Percentiles rank a stretch among this genome's conserved stretches.
Evolutionary conservation across 177 flowering plant genomes (phyloP).

Genomic region (Vitis hybrid): DNA sequence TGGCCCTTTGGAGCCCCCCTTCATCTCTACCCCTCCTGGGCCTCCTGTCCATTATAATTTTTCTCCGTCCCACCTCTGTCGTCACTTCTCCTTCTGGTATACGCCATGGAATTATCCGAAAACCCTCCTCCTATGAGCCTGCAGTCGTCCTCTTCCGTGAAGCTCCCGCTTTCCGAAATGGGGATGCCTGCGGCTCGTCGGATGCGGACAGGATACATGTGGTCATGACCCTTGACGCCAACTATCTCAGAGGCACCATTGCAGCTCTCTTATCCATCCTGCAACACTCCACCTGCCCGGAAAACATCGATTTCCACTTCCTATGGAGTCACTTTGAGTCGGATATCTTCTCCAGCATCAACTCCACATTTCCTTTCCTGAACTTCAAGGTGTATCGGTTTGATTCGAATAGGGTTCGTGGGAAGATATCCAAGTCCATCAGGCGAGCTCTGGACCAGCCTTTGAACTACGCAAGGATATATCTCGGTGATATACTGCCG

Average conservation of each 20-base stretch:
- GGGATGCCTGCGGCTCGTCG: conserved; percentile 19
- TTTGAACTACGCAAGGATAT: conserved; percentile 50
- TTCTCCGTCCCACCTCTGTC: conserved; percentile 7
- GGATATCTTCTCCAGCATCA: conserved; percentile 30
- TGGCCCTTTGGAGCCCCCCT: conserved; percentile 25
- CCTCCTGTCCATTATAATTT: conserved; percentile 32
- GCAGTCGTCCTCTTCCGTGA: conserved; percentile 38
- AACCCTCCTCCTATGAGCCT: conserved; percentile 15
- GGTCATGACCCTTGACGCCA: conserved; percentile 52
- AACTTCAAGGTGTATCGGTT: conserved; percentile 37
- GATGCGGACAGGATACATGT: conserved; percentile 27
- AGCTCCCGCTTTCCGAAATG: conserved; percentile 46
- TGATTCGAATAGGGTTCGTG: conserved; percentile 35
- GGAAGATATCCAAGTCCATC: conserved; percentile 46
- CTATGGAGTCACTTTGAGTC: conserved; percentile 32
- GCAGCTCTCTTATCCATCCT: conserved; percentile 49
- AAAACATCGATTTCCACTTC: conserved; percentile 47
- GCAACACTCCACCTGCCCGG: conserved; percentile 52
- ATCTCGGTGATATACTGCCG: conserved; percentile 44
- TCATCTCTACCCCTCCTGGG: conserved; percentile 17
- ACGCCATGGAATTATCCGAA: conserved; percentile 30
- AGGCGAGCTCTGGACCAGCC: conserved; percentile 61
- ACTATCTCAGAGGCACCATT: conserved; percentile 54
- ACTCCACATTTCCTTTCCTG: conserved; percentile 47
- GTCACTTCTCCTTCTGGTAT: conserved; percentile 14